Evolutionary conservation across 75 land plant species (phyloP), one percentile per base, ranked within the genome.

Genomic region (Picea glauca): DNA sequence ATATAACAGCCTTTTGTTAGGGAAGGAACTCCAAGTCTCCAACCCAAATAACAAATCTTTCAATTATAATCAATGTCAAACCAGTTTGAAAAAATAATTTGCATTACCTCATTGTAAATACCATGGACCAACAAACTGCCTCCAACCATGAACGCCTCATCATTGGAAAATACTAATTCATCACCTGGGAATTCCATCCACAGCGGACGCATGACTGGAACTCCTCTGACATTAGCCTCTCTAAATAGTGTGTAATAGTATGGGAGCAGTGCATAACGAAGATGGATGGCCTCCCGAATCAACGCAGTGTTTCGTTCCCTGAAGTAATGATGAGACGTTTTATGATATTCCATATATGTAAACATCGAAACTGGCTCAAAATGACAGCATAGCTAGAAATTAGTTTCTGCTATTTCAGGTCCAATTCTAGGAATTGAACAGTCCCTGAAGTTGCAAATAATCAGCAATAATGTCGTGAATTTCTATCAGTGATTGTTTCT

Each of bases 141-240:
- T 38, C 99, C 99, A 86, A 98, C 88, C 90, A 98, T 85, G 74
- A 96, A 98, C 35, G 98, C 92, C 64, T 93, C 99, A 66, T 93
- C 94, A 86, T 86, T 91, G 35, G 82, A 78, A 66, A 86, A 98
- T 70, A 95, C 89, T 38, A 82, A 64, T 81, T 87, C 86, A 64
- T 98, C 99, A 76, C 75, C 58, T 13, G 99, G 99, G 78, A 90
- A 95, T 76, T 98, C 99, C 91, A 95, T 89, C 99, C 99, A 98
- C 70, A 98, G 76, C 18, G 99, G 96, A 58, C 99, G 98, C 86
- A 93, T 88, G 62, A 98, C 84, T 33, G 99, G 99, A 68, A 90
- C 26, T 68, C 99, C 99, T 82, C 76, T 95, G 26, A 79, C 77
- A 79, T 86, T 90, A 58, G 99, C 96, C 78, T 90, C 94, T 82